These are phyloP conservation scores for Trichophyton verrucosum DNA, from an alignment of 2,329 filamentous ascomycete genomes.

Conservation along the genomic window DNA sequence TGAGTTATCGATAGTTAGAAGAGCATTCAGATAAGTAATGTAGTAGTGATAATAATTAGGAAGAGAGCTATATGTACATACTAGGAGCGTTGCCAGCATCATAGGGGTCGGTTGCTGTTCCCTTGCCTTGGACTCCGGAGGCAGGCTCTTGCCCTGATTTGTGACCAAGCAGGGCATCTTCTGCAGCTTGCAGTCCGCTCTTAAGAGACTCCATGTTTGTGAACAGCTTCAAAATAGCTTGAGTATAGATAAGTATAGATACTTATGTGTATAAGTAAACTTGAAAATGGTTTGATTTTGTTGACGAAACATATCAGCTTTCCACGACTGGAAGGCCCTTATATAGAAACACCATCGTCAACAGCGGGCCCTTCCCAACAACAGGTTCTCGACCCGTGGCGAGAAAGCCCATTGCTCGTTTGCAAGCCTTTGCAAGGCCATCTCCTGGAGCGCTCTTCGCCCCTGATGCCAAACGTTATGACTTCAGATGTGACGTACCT, in stretches of 20 bases:
- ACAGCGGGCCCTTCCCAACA: background rate
- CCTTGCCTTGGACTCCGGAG: constrained; percentile 56
- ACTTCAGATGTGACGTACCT: background rate
- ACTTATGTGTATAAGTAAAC: background rate
- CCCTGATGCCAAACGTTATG: background rate
- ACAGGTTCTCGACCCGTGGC: background rate
- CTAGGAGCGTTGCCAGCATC: constrained; percentile 64
- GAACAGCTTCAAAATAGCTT: background rate
- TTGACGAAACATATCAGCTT: background rate
- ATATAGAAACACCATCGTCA: background rate
- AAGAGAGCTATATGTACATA: constrained; percentile 20
- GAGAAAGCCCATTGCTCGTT: background rate
- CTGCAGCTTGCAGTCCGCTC: constrained; percentile 38
- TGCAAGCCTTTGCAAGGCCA: background rate
- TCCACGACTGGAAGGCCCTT: background rate
- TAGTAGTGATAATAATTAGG: background rate
- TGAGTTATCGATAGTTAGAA: background rate
- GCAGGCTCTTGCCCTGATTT: constrained; percentile 50
- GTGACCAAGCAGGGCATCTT: constrained; percentile 31
- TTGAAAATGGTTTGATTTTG: background rate
- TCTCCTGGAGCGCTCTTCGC: background rate
- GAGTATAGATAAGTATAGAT: background rate
- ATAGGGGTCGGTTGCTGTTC: constrained; percentile 57
- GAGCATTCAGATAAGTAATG: background rate
- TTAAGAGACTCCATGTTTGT: constrained; percentile 52